Conservation (phyloP, 148 eudicot species). For the Gaultheria prostrata region DNA sequence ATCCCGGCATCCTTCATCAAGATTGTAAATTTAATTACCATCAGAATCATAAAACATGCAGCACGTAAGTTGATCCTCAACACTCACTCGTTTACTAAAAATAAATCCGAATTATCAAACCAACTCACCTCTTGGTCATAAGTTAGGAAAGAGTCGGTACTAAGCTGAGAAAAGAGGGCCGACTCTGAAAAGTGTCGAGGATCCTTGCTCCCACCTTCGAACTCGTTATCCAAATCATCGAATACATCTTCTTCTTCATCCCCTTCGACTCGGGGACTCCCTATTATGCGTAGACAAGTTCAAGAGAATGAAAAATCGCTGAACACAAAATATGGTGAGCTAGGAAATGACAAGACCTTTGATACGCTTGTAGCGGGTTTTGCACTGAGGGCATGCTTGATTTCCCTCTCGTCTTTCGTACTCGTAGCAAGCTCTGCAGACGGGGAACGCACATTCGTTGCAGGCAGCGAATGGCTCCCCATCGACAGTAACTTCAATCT, state of each 20-base stretch:
- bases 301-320: not conserved
- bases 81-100: not conserved
- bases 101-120: constrained; percentile 7
- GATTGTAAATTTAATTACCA: not conserved
- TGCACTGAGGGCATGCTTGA: constrained; percentile 90
- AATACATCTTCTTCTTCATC: constrained; percentile 87
- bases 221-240: constrained; percentile 80
- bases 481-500: constrained; percentile 53
- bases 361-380: constrained; percentile 76
- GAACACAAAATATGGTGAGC: not conserved
- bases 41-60: not conserved
- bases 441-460: constrained; percentile 92
- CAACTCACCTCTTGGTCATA: constrained; percentile 72
- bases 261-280: constrained; percentile 79
- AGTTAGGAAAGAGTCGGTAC: constrained; percentile 52
- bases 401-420: constrained; percentile 85
- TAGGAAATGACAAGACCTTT: constrained; percentile 38
- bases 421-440: constrained; percentile 84
- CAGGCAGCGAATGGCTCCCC: constrained; percentile 86
- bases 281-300: constrained; percentile 24
- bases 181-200: constrained; percentile 44
- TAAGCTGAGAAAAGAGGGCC: constrained; percentile 29
- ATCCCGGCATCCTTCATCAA: constrained; percentile 60
- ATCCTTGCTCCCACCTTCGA: constrained; percentile 40
- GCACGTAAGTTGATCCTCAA: not conserved